Evolutionary conservation across 2,329 filamentous ascomycete species (phyloP).

Genomic region (Alternaria arborescens): DNA sequence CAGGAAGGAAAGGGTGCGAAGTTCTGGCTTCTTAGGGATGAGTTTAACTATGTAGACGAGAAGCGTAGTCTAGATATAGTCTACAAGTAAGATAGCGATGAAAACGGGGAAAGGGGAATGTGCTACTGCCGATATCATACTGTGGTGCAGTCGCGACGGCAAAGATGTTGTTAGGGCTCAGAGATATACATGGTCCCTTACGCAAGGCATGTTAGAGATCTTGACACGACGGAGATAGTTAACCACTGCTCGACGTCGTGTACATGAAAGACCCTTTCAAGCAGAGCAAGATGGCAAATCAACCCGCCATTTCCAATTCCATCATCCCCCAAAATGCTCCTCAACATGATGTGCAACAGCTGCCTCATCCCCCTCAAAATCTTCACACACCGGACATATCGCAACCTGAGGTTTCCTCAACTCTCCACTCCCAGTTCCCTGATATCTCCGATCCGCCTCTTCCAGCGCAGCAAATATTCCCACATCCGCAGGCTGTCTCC

Average conservation of each 20-base stretch:
- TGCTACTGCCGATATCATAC: not conserved
- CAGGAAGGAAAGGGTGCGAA: not conserved
- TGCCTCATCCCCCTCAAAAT: slow-evolving; percentile 72
- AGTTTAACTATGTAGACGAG: not conserved
- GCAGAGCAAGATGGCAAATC: not conserved
- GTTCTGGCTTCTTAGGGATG: not conserved
- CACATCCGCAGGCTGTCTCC: slow-evolving; percentile 10
- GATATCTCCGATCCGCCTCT: slow-evolving; percentile 35
- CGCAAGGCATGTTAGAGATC: not conserved
- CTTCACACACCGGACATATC: slow-evolving; percentile 70
- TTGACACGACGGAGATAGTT: not conserved
- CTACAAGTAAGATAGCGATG: too few relatives aligned
- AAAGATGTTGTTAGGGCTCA: not conserved
- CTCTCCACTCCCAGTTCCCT: slow-evolving; percentile 26
- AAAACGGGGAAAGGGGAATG: too few relatives aligned
- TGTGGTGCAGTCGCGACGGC: not conserved
- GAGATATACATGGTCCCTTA: not conserved
- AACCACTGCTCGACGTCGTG: not conserved
- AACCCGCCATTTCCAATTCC: not conserved
- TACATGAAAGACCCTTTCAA: not conserved
- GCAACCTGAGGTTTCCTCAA: slow-evolving; percentile 36
- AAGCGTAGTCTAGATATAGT: not conserved
- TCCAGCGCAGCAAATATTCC: slow-evolving; percentile 38
- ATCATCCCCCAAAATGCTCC: slow-evolving; percentile 57
- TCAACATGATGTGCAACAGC: slow-evolving; percentile 75